Evolutionary conservation across 345 rosid species (phyloP).

Genomic region (Triadica sebifera): DNA sequence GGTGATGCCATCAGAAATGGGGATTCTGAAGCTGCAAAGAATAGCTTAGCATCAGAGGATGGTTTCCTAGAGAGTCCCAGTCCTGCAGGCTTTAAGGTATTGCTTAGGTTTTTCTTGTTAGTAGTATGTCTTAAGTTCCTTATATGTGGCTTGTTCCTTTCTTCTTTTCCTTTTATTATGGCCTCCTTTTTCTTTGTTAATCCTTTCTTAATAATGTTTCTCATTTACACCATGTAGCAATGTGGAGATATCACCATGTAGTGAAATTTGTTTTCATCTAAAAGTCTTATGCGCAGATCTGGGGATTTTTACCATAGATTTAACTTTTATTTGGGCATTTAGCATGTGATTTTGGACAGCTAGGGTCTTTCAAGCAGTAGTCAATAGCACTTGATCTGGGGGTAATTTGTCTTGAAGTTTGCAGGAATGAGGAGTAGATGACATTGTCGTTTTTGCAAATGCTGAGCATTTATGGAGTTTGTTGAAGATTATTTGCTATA

Average conservation of each 20-base stretch:
- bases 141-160: not conserved
- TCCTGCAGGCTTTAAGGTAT: constrained; percentile 88
- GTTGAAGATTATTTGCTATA: not conserved
- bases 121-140: not conserved
- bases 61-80: constrained; percentile 90
- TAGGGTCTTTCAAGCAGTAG: not conserved
- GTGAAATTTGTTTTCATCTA: not conserved
- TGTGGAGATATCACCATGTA: not conserved
- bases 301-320: not conserved
- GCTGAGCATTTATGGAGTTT: not conserved
- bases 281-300: not conserved
- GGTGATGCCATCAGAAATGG: constrained; percentile 92
- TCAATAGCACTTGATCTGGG: not conserved
- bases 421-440: not conserved
- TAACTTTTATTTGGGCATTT: not conserved
- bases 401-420: not conserved
- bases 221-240: not conserved
- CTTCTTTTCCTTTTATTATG: not conserved
- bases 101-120: constrained; percentile 9
- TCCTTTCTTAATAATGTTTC: not conserved
- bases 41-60: constrained; percentile 84
- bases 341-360: not conserved
- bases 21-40: constrained; percentile 92
- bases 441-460: not conserved
- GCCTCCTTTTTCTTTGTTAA: not conserved